Evolutionary conservation across 306 rosid species (phyloP), one percentile per base, ranked within the genome.

Genomic region (Astragalus membranaceus): DNA sequence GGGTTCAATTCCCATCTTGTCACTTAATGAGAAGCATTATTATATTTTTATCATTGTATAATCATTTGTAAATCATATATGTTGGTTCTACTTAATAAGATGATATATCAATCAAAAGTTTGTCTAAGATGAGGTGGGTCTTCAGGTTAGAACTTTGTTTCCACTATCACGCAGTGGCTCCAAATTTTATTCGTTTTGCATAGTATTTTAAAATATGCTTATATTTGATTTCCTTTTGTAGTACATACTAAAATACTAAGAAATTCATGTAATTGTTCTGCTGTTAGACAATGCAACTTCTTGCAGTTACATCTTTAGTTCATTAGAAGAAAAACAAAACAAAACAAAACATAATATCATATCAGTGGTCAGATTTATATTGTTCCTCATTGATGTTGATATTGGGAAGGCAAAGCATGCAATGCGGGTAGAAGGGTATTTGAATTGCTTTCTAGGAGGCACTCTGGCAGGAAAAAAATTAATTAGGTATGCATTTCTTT

Each of bases 51-150:
- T 56, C 52, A 41, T 57, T 64, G 47, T 75, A 50, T 43, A 70
- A 76, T 64, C 73, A 20, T 80, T 58, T 75, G 74, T 80, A 75
- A 56, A 64, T 70, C 67, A 44, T 79, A 53, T 62, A 51, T 74
- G 48, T 74, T 64, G 65, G n/a, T 80, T 80, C 48, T 57, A 10
- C 65, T 39, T 42, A 69, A 56, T 56, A 70, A 54, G 60, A 33
- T 57, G 35, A 55, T 75, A 55, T 75, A 56, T 69, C 46, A 53
- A 55, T 62, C 10, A 46, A 62, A 68, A 68, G 59, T 14, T 36
- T 67, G 10, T 70, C n/a, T 49, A 3, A 66, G 20, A 58, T 44
- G 74, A 66, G 13, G 65, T 44, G 74, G 16, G 13, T 30, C 52
- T 56, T 64, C 61, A 47, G 50, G 46, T 72, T 46, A 36, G 37